phyloP scores from a whole-genome alignment of 2,329 filamentous ascomycete genomes.

The Bipolaris bicolor region DNA sequence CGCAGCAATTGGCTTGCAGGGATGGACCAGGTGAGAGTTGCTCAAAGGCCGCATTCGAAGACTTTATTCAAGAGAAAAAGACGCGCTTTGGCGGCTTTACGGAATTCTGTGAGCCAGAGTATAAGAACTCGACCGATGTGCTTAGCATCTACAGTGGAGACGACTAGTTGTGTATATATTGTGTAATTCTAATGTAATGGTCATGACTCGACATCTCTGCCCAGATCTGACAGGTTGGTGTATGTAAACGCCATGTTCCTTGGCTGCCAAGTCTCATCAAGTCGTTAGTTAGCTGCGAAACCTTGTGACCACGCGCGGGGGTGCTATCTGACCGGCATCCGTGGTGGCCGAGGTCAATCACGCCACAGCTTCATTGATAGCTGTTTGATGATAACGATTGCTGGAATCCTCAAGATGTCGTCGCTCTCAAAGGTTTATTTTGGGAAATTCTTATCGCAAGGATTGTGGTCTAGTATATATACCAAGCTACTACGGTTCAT shows the following conservation, averaged over 20 bases:
- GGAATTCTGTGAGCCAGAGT: constrained; percentile 51
- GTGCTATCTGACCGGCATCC: not conserved
- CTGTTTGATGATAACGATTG: not conserved
- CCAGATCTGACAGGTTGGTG: not conserved
- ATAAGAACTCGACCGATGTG: constrained; percentile 53
- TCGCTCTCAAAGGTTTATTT: too few species aligned
- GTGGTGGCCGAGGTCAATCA: not conserved
- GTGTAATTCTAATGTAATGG: not conserved
- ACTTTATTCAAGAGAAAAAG: constrained; percentile 53
- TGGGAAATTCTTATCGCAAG: not conserved
- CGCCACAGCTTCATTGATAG: not conserved
- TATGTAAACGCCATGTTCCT: not conserved
- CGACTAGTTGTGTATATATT: not conserved
- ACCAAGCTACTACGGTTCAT: not conserved
- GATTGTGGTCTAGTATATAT: not conserved
- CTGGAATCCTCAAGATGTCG: not conserved
- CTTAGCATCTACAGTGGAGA: constrained; percentile 29
- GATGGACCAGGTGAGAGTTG: constrained; percentile 61
- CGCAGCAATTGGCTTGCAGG: constrained; percentile 57
- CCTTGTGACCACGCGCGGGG: not conserved
- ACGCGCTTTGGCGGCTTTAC: constrained; percentile 54
- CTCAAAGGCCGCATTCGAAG: constrained; percentile 51
- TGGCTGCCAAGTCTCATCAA: constrained; percentile 7
- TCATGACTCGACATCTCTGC: not conserved
- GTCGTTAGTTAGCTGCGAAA: constrained; percentile 1